phyloP scores from a whole-genome alignment of 305 asterid species.

The Fraxinus paxiana region DNA sequence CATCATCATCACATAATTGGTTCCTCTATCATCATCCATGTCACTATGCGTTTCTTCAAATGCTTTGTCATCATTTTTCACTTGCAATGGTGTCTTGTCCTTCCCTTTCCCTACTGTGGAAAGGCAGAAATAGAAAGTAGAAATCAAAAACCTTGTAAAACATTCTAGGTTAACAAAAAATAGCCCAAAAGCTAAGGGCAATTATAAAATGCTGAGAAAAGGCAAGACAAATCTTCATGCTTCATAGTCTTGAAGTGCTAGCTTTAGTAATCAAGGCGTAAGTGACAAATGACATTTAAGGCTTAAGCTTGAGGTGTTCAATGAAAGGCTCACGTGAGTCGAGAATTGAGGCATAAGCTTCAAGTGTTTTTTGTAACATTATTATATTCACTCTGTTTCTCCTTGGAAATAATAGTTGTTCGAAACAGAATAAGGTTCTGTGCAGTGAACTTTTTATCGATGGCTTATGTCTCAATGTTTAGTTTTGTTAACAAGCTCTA shows the following conservation, averaged over 20 bases:
- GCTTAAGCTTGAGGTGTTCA: neutral
- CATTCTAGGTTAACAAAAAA: neutral
- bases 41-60: neutral
- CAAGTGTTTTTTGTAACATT: neutral
- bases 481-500: neutral
- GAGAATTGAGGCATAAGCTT: neutral
- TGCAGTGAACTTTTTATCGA: neutral
- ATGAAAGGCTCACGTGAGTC: neutral
- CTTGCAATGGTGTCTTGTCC: neutral
- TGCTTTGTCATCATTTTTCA: neutral
- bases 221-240: neutral
- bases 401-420: neutral
- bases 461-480: neutral
- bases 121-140: neutral
- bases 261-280: neutral
- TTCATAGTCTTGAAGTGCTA: neutral
- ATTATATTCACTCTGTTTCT: neutral
- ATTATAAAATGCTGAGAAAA: neutral
- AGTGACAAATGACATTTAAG: neutral
- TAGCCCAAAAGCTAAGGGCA: neutral
- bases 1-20: neutral
- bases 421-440: neutral
- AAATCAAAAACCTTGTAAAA: neutral
- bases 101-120: neutral
- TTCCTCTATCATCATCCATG: neutral